Evolutionary conservation across 371 early-diverging fungal species (phyloP), one percentile per base, ranked within the genome.

Genomic region (Gilbertella persicaria): DNA sequence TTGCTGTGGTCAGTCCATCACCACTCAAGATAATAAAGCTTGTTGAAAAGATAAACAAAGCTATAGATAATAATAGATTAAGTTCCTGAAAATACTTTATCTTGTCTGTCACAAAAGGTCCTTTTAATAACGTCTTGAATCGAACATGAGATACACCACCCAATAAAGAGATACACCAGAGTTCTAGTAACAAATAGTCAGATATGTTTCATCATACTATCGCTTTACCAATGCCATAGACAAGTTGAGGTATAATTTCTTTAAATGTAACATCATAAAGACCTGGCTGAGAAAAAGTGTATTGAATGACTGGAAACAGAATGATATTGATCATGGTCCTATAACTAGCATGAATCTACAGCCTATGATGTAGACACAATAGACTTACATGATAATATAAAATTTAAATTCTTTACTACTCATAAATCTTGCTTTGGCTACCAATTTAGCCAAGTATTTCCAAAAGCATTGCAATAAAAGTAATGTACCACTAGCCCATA

Each of bases 381-480:
- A 26, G 25, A 12, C 43, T 54, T 63, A 73, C 80, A 74, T 75
- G n/a, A 56, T 33, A 40, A 80, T 65, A 47, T 80, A 78, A 41
- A 73, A 52, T 37, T 62, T 58, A 37, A 78, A 80, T 46, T 80
- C 80, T 33, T 62, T 69, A 24, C 78, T 78, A 40, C 72, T 69
- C 76, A 80, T 80, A 25, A 80, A 78, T 20, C 61, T 66, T 23
- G 63, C 67, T 43, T 64, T 56, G 33, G 74, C 77, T 9, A 80
- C 78, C 6, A 74, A 51, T 16, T 78, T 75, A 16, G 74, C 68
- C n/a, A 78, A 53, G 24, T 80, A 80, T 36, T 78, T 76, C 80
- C 80, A 80, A 49, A 80, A 80, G 36, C 78, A 75, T 62, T 80
- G 80, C 10, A 80, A 46, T 16, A 80, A 46, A 10, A 76, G 54